Evolutionary conservation across 192 early-diverging fungal species (phyloP), one percentile per base, ranked within the genome.

Genomic region (Powellomyces hirtus): DNA sequence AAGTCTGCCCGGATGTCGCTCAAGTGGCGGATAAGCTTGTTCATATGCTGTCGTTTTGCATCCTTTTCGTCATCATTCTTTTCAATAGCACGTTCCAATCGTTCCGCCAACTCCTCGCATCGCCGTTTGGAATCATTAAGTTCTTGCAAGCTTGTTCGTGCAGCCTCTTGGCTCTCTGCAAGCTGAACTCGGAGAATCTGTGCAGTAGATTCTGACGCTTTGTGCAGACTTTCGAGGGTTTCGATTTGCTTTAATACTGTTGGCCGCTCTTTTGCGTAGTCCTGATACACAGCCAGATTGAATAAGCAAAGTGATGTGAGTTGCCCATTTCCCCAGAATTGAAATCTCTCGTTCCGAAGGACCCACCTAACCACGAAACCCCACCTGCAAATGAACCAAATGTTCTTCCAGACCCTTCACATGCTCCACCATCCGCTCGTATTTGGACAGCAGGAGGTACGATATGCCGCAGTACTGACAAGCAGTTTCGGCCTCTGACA

Each of bases 391-490:
- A 11, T 58, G 58, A 27, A 56, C 62, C 11, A 79, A 66, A 46
- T 86, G 76, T 2, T 57, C 33, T 52, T 86, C 82, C 37, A 84
- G 52, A 45, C 55, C 56, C 7, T 53, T 65, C 3, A 86, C 71
- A 59, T 79, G 70, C 13, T 63, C 36, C 24, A 75, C 64, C 72
- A 86, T 77, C 30, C 64, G 64, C 35, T 84, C 75, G 62, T 81
- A 81, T 59, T 84, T 82, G 24, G 70, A 64, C 34, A 82, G 68
- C 11, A 86, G 55, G 55, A 86, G 76, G 66, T 86, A 86, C 1
- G 82, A 84, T 33, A 86, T 76, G 11, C 84, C 84, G 62, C 84
- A 86, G 62, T 82, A 86, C 38, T 77, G 69, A 55, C 84, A 86
- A 1, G 78, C 82, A 13, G 84, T 84, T 57, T 81, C 80, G 6